Base-by-base conservation (phyloP, 2,329 filamentous ascomycete species). In the Sphaerulina vaccinii region DNA sequence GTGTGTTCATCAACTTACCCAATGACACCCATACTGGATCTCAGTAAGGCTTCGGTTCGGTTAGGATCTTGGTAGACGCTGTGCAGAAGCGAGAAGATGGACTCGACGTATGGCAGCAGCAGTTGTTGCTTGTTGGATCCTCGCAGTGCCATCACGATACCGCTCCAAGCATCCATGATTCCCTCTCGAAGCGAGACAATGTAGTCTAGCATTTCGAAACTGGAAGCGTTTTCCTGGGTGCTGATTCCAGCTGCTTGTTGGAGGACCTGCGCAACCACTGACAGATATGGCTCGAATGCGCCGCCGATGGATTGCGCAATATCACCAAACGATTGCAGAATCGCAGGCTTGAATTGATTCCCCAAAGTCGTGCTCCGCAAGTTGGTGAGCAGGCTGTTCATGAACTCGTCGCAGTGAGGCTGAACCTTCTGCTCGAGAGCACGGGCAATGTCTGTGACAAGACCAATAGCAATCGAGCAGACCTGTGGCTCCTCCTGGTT, bases 131-230 rank as follows among this genome's bases (percentile, higher is more conserved):
- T 92, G 66, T 77, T 77, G 66, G 86, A 88, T 45, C 80, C 75
- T 78, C 93, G 95, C 86, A 97, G 90, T 47, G 93, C 90, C 70
- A 92, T 85, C 68, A 99, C 90, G 61, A 96, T 93, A 61, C 93
- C 93, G 65, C 91, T 90, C 91, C 95, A 99, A 27, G 93, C 93
- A 78, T 99, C 93, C 86, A 97, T 96, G 62, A 99, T 97, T 62
- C 92, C 93, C 70, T 99, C 95, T 48, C 93, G 86, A 42, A 99
- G 81, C 16, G 91, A 96, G 59, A 95, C 83, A 62, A 99, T 86
- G 69, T 99, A 99, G 73, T 97, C 92, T 52, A 91, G 86, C 87
- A 97, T 95, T 73, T 99, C 93, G 64, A 91, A 93, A 44, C 87
- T 88, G 53, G 61, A 60, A 15, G 55, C 53, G 39, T 58, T 66